Percentiles rank a stretch among this genome's conserved stretches.
phyloP scores from a whole-genome alignment of 2,329 filamentous ascomycete species.

The Pseudogymnoascus sp. region DNA sequence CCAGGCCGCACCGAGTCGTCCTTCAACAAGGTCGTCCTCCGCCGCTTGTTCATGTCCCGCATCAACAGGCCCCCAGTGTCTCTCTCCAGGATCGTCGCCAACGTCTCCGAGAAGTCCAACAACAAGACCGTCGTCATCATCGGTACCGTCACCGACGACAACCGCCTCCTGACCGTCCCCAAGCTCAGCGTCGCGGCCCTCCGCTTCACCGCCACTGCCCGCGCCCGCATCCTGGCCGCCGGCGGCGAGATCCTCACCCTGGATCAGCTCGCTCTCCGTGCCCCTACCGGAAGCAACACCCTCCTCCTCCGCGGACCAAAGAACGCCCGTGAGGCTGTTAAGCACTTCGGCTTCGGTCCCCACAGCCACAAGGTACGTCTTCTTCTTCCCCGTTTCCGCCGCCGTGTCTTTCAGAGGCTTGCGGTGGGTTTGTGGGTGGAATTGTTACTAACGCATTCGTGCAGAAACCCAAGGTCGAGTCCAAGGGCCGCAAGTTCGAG shows the following conservation, averaged over 20 bases:
- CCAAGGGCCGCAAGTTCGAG: conserved; percentile 99
- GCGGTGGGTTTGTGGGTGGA: no score
- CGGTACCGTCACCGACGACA: conserved; percentile 96
- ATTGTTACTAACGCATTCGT: conserved; percentile 34
- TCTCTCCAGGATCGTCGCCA: conserved; percentile 77
- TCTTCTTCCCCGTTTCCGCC: no score
- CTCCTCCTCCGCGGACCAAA: conserved; percentile 95
- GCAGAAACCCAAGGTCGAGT: conserved; percentile 91
- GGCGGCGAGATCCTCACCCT: conserved; percentile 94
- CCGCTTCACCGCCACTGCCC: conserved; percentile 92
- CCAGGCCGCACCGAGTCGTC: conserved; percentile 87
- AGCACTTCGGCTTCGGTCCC: conserved; percentile 98
- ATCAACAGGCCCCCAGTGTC: conserved; percentile 97
- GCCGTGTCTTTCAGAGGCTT: no score
- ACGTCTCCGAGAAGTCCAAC: conserved; percentile 56
- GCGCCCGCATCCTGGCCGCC: conserved; percentile 85
- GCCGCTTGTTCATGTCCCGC: conserved; percentile 96
- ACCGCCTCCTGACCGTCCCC: conserved; percentile 81
- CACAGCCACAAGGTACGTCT: conserved; percentile 86
- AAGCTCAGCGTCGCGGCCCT: conserved; percentile 92
- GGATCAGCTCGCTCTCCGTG: conserved; percentile 92
- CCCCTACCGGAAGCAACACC: conserved; percentile 94
- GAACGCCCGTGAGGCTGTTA: conserved; percentile 95
- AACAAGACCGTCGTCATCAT: conserved; percentile 90
- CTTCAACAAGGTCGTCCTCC: conserved; percentile 99